Base-by-base conservation (phyloP, 768 basidiomycete genomes). In the Boletus sensibilis region DNA sequence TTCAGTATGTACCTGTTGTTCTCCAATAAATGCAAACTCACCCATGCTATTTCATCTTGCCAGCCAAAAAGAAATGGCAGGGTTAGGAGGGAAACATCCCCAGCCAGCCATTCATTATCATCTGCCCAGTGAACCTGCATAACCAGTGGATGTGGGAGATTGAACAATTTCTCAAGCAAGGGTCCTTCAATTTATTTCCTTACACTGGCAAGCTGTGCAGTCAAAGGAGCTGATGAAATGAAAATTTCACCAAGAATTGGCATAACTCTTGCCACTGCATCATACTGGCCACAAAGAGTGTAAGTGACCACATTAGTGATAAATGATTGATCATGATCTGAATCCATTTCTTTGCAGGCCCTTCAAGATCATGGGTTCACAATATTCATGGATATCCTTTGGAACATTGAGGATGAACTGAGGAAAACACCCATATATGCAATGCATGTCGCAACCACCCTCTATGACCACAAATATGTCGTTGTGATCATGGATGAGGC, bases 71-170 rank as follows among this genome's bases (percentile, higher is more conserved):
- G 18, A 18, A 38, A 40, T 58, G 45, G 53, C 57, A 48, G 16
- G 27, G 23, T 4, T 1, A 43, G 7, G 41, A 44, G 1, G 37
- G 34, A 0, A 61, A 55, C 9, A 58, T 58, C 0, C 46, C 53
- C 0, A 16, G 23, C 18, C n/a, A 6, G 6, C 46, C 50, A 0
- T 33, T 55, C 3, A 0, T 61, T 2, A 49, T 61, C 1, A 2
- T 45, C 0, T 52, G 56, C 12, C 57, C 46, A 0, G 50, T 52
- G 1, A 61, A 52, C 5, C 50, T 61, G 0, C 53, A 41, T 9
- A 11, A 23, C 7, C 60, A 61, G 5, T 61, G 57, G 57, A 12
- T 13, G 0, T 2, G 20, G 0, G 57, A 61, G 16, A 35, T 61
- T 0, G 9, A 39, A 39, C n/a, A n/a, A n/a, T 60, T 57, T 25